Evolutionary conservation across 1,284 basidiomycete genomes (phyloP), one percentile per base, ranked within the genome.

Genomic region (Bjerkandera adusta): DNA sequence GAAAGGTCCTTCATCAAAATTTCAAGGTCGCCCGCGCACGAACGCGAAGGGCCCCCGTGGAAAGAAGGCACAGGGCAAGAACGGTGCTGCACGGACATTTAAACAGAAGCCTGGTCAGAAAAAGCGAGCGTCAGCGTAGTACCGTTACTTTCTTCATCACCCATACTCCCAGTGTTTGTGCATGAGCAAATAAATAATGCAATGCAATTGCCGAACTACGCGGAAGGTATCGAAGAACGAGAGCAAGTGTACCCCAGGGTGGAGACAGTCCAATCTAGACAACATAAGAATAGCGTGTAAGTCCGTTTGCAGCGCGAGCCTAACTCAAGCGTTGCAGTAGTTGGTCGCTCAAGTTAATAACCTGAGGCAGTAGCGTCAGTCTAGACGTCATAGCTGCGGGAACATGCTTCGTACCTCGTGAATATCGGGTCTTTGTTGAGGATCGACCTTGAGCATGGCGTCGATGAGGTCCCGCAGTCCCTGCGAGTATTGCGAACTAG

Each of bases 401-500:
- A 33, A 56, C 71, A 29, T n/a, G n/a, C n/a, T n/a, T n/a, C n/a
- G n/a, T 50, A 91, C 92, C 77, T 84, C 71, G 53, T 93, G 80
- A 32, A 97, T 93, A 66, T 88, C 82, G 8, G 92, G 92, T 49
- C 94, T 68, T 25, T 92, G 79, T 43, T 73, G 69, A 6, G 92
- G 89, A 55, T 96, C 83, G 24, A 87, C 78, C 52, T 86, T 87
- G 39, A 97, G 68, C 85, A 91, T 89, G 44, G 71, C 72, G 63
- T 94, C 88, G 48, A 97, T 90, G 44, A 97, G 72, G 47, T 84
- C 77, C 55, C 79, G 84, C 47, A 96, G 67, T 4, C 84, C 85
- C 58, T 90, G 82, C 13, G 89, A 91, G 65, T 95, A 96, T 7
- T 79, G 79, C 3, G 83, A 87, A 47, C 68, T 71, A 1, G 92